Evolutionary conservation across 371 early-diverging fungal genomes (phyloP).

Genomic region (Saksenaea oblongispora): DNA sequence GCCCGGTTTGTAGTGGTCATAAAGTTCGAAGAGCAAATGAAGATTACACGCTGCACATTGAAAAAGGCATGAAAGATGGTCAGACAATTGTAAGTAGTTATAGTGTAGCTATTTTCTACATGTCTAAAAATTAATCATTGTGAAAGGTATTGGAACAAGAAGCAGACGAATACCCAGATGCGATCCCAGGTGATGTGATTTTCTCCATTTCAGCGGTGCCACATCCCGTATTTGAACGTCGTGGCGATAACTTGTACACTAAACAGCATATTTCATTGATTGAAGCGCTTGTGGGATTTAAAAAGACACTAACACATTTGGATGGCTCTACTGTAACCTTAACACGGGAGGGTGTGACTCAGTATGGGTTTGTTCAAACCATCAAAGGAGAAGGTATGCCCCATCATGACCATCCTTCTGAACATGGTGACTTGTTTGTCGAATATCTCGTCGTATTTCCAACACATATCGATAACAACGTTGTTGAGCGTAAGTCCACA

Average conservation of each 20-base stretch:
- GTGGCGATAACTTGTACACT: constrained; percentile 81
- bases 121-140: not conserved
- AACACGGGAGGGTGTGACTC: constrained; percentile 66
- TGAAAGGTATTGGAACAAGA: constrained; percentile 40
- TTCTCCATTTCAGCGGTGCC: constrained; percentile 81
- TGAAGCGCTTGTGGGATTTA: constrained; percentile 90
- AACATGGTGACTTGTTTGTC: constrained; percentile 86
- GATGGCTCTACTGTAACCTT: constrained; percentile 76
- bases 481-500: constrained; percentile 38
- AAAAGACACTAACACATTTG: constrained; percentile 77
- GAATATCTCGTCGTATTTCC: constrained; percentile 92
- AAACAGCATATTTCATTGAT: constrained; percentile 82
- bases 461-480: constrained; percentile 40
- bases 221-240: constrained; percentile 80
- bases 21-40: constrained; percentile 78
- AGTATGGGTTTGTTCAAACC: constrained; percentile 72
- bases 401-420: constrained; percentile 53
- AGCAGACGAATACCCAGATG: constrained; percentile 91
- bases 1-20: constrained; percentile 82
- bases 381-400: constrained; percentile 89
- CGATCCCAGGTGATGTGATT: constrained; percentile 84
- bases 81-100: constrained; percentile 61
- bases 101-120: not conserved
- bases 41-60: constrained; percentile 78
- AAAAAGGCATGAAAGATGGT: constrained; percentile 87